phyloP scores from a whole-genome alignment of 78 protist species.

The Pelomyxa schiedti region DNA sequence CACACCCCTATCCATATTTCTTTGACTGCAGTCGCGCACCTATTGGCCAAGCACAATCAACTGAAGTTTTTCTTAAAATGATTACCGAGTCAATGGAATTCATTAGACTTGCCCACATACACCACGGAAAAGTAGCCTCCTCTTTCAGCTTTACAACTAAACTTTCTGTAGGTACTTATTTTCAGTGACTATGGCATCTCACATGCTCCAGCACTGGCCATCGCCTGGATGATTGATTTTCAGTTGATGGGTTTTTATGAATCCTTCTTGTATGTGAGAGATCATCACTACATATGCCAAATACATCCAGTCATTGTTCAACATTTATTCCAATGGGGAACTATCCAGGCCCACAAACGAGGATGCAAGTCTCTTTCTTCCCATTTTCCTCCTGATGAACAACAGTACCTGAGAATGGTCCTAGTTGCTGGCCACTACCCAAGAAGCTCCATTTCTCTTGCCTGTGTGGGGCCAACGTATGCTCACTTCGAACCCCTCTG shows the following conservation, averaged over 20 bases:
- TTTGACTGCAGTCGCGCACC: not conserved
- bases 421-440: not conserved
- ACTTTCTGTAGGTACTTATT: constrained; percentile 25
- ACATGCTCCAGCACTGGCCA: constrained; percentile 36
- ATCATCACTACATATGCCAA: constrained; percentile 24
- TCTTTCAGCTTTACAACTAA: constrained; percentile 13
- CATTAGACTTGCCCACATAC: constrained; percentile 39
- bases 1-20: not conserved
- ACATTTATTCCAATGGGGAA: constrained; percentile 48
- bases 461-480: constrained; percentile 47
- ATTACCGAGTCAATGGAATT: constrained; percentile 30
- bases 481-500: constrained; percentile 26
- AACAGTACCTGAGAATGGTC: constrained; percentile 18
- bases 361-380: constrained; percentile 6
- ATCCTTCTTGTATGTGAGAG: constrained; percentile 32
- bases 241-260: constrained; percentile 42
- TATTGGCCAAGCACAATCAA: constrained; percentile 13
- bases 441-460: constrained; percentile 19
- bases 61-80: not conserved
- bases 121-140: constrained; percentile 26
- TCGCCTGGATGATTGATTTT: constrained; percentile 32
- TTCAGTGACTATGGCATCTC: constrained; percentile 28
- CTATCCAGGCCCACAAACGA: constrained; percentile 30
- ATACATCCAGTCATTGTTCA: constrained; percentile 42
- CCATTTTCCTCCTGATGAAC: not conserved